Evolutionary conservation across 495 filamentous ascomycete genomes (phyloP).

Genomic region (Penicillium dipodomyicola): DNA sequence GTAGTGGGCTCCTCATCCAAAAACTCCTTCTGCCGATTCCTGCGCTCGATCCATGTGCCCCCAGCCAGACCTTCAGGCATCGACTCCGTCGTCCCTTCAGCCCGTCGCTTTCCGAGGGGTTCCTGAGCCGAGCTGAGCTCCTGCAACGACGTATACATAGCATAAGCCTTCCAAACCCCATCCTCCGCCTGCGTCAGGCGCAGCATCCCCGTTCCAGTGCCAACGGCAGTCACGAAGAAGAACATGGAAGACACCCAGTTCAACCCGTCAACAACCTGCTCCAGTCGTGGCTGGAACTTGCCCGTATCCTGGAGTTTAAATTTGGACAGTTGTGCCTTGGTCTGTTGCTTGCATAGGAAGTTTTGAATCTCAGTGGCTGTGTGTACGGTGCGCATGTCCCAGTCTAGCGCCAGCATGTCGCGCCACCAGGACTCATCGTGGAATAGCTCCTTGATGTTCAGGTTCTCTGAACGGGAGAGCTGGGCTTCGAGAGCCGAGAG

Average conservation of each 20-base stretch:
- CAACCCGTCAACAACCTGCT: slow-evolving; percentile 42
- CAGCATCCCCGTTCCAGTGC: slow-evolving; percentile 56
- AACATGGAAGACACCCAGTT: slow-evolving; percentile 54
- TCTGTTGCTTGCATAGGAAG: slow-evolving; percentile 44
- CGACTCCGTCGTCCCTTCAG: slow-evolving; percentile 55
- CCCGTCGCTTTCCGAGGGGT: slow-evolving; percentile 43
- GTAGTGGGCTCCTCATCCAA: slow-evolving; percentile 58
- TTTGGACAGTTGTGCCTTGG: slow-evolving; percentile 30
- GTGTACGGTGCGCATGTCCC: slow-evolving; percentile 57
- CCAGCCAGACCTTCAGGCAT: slow-evolving; percentile 54
- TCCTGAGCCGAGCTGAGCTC: slow-evolving; percentile 54
- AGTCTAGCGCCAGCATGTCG: slow-evolving; percentile 59
- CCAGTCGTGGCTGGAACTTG: slow-evolving; percentile 40
- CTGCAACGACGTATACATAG: slow-evolving; percentile 58
- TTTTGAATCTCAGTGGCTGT: slow-evolving; percentile 45
- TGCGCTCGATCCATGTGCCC: slow-evolving; percentile 67
- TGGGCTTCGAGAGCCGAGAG: slow-evolving; percentile 29
- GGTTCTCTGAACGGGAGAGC: slow-evolving; percentile 19
- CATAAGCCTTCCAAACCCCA: slow-evolving; percentile 62
- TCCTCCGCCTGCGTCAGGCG: slow-evolving; percentile 50
- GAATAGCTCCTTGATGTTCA: slow-evolving; percentile 41
- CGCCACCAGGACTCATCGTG: slow-evolving; percentile 60
- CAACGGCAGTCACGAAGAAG: slow-evolving; percentile 50
- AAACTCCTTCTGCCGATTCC: slow-evolving; percentile 57
- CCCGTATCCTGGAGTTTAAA: slow-evolving; percentile 44